Evolutionary conservation across 768 basidiomycete genomes (phyloP), one percentile per base, ranked within the genome.

Genomic region (Gymnopilus junonius): DNA sequence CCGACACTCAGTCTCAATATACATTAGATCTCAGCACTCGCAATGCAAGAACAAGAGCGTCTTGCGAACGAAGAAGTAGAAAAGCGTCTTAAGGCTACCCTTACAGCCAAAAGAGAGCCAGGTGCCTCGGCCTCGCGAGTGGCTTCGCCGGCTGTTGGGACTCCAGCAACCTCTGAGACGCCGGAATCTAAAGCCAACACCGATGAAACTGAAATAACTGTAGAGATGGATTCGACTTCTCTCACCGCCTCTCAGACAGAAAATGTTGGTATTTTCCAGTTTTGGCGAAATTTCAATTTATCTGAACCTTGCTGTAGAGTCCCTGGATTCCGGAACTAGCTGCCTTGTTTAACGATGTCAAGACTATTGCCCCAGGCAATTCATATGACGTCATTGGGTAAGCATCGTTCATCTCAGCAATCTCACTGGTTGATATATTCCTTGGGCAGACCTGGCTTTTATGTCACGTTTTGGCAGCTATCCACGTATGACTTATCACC

Each of bases 401-500:
- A 37, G 42, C 37, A 2, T 5, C 2, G 10, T 14, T 8, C 32
- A 14, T 7, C 34, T 60, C 31, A 40, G 27, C 64, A 29, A 8
- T 63, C 51, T 20, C 11, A 14, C 56, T 56, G 10, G 2, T 35
- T 35, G 12, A 60, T 58, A 20, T 42, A 53, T 56, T 67, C 23
- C 53, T 66, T 62, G 23, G 12, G 58, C 45, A 97, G 97, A 3
- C 90, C 95, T 29, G 92, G 89, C 2, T 99, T 99, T 78, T 98
- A 95, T 71, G 77, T 93, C 48, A 95, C 96, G 2, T 99, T 98
- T 78, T 99, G 97, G 97, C 96, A 98, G 74, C 76, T 99, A 55
- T 91, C 94, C 0, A 91, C 92, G 34, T 93, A 95, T 70, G 97
- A 99, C 74, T 82, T 99, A 34, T 78, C 86, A 0, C 91, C 93